Conservation (phyloP, 257 asterid species). For the Agastache rugosa region DNA sequence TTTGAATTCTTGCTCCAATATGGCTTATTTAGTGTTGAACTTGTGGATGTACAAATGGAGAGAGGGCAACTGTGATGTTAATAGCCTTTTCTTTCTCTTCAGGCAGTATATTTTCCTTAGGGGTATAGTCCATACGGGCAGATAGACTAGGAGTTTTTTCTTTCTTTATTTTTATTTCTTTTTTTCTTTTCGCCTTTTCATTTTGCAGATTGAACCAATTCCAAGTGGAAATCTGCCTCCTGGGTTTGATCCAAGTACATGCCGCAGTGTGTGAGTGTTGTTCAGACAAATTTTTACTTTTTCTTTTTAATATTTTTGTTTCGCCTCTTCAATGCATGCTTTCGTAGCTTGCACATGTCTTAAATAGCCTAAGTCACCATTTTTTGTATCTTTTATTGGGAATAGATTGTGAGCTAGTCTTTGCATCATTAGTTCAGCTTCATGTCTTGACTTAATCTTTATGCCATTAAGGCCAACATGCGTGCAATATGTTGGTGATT, state of each 20-base stretch:
- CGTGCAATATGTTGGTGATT: constrained; percentile 8
- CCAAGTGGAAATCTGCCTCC: constrained; percentile 99
- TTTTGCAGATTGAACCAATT: constrained; percentile 97
- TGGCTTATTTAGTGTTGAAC: not conserved
- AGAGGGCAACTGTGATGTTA: not conserved
- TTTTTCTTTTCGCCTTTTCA: constrained; percentile 39
- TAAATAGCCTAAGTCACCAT: not conserved
- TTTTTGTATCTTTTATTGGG: constrained; percentile 14
- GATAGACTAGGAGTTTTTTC: constrained; percentile 34
- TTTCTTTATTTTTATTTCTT: constrained; percentile 49
- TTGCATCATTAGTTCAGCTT: constrained; percentile 20
- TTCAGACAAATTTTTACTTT: constrained; percentile 34
- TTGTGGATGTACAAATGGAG: not conserved
- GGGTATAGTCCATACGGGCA: constrained; percentile 40
- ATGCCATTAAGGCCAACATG: not conserved
- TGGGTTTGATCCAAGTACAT: constrained; percentile 98
- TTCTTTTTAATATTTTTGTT: constrained; percentile 26
- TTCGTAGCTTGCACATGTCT: constrained; percentile 26
- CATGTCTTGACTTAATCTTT: constrained; percentile 14
- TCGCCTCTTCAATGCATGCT: constrained; percentile 27
- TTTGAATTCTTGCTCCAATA: constrained; percentile 14
- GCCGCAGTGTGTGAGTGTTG: constrained; percentile 99
- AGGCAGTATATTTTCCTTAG: constrained; percentile 19
- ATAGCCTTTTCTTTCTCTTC: not conserved
- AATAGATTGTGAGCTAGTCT: not conserved